A percentile compares a stretch with the other conserved stretches of the same genome.
These are phyloP conservation scores for Mortierella alpina DNA, from an alignment of 192 early-diverging fungal genomes.

Conservation along the genomic window DNA sequence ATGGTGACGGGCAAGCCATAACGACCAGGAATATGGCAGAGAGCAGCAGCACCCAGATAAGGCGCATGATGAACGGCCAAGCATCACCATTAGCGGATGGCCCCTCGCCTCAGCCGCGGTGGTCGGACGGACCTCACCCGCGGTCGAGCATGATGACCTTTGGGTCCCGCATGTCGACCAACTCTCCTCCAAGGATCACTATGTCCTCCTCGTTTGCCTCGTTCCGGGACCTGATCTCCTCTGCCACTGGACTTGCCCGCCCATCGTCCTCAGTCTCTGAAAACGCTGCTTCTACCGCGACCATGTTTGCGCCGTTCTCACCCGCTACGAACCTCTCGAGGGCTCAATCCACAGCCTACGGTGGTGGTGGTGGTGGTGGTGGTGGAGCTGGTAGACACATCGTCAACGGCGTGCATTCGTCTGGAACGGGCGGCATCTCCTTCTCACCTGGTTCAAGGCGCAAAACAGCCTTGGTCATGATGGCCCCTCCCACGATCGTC, in stretches of 20 bases:
- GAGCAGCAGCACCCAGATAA: neutral
- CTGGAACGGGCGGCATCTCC: neutral
- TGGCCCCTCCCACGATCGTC: conserved; percentile 24
- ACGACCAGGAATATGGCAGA: neutral
- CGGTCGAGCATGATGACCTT: conserved; percentile 25
- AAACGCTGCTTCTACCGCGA: neutral
- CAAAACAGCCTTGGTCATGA: conserved; percentile 24
- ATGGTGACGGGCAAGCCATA: neutral
- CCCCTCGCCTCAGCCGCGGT: too few species aligned
- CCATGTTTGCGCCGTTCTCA: conserved; percentile 1
- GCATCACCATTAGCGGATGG: too few species aligned
- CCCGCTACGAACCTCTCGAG: conserved; percentile 16
- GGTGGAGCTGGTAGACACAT: neutral
- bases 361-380: neutral
- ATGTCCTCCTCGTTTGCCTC: conserved; percentile 8
- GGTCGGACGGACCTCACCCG: neutral
- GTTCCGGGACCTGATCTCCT: conserved; percentile 11
- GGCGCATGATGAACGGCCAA: conserved; percentile 8
- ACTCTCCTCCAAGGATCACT: neutral
- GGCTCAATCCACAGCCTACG: conserved; percentile 6
- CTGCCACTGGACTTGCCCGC: conserved; percentile 3
- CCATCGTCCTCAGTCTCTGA: conserved; percentile 6
- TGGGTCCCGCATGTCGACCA: conserved; percentile 2
- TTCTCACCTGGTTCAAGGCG: conserved; percentile 18
- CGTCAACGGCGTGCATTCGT: too few species aligned